Evolutionary conservation across 495 filamentous ascomycete genomes (phyloP).

Genomic region (Coniosporium apollinis): DNA sequence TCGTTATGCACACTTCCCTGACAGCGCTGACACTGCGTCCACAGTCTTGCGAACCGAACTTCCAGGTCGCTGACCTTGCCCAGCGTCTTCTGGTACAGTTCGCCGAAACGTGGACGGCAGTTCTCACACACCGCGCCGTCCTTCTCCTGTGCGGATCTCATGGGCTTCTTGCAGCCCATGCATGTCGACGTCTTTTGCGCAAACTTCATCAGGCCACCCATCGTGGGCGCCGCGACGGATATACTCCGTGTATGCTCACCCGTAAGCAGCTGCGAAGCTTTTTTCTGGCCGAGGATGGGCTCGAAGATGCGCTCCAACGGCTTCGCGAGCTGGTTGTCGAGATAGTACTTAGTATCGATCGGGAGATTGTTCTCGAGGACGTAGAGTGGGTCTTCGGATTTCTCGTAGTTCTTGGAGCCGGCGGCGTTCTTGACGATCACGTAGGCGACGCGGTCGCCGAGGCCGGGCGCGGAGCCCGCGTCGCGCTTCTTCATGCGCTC

Average conservation of each 20-base stretch:
- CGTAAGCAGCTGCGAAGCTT: slow-evolving; percentile 61
- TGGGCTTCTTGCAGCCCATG: slow-evolving; percentile 96
- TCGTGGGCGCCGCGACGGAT: slow-evolving; percentile 69
- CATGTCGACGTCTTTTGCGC: slow-evolving; percentile 93
- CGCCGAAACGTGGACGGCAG: slow-evolving; percentile 69
- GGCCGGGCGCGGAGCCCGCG: slow-evolving; percentile 77
- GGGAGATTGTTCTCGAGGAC: slow-evolving; percentile 96
- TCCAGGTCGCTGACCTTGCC: slow-evolving; percentile 80
- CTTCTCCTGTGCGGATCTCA: slow-evolving; percentile 59
- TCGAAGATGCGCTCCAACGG: slow-evolving; percentile 93
- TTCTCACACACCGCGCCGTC: slow-evolving; percentile 77
- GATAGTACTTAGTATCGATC: slow-evolving; percentile 97
- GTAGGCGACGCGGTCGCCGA: slow-evolving; percentile 95
- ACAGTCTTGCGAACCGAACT: slow-evolving; percentile 78
- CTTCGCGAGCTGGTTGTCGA: slow-evolving; percentile 95
- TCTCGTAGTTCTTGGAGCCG: slow-evolving; percentile 84
- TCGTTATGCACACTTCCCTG: slow-evolving; percentile 96
- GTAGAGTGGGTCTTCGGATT: slow-evolving; percentile 89
- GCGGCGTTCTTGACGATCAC: slow-evolving; percentile 89
- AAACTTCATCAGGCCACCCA: slow-evolving; percentile 96
- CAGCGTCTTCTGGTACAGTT: slow-evolving; percentile 85
- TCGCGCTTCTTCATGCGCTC: slow-evolving; percentile 94
- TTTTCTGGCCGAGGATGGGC: slow-evolving; percentile 84
- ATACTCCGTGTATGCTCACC: slow-evolving; percentile 90
- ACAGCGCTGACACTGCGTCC: slow-evolving; percentile 97